Evolutionary conservation across 257 asterid genomes (phyloP), one percentile per base, ranked within the genome.

Genomic region (Scutellaria galericulata): DNA sequence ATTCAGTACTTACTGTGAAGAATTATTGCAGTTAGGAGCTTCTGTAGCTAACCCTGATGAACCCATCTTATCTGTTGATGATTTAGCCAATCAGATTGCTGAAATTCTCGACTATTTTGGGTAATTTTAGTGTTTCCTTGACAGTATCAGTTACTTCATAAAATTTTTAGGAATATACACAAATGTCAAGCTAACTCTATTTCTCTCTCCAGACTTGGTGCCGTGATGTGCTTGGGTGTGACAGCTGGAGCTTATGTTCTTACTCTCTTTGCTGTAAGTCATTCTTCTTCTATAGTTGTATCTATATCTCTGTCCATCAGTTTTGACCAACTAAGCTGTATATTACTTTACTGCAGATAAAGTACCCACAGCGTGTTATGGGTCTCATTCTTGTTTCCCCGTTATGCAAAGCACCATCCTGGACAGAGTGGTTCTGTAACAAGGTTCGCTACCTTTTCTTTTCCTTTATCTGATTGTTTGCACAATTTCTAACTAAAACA

Each of bases 351-450:
- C 53, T 75, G 81, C 95, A 95, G 99, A 68, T 90, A 14, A 95
- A 92, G 80, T 77, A 95, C 76, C 39, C 92, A 8, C 83, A 72
- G 48, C 91, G 96, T 63, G 97, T 90, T 54, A 80, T 83, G 86
- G 99, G 99, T 74, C 76, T 95, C 88, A 90, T 95, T 81, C 98
- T 95, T 31, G 82, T 95, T 81, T 95, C 99, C 75, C 98, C 99
- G 35, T 73, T 95, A 54, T 95, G 99, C 89, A 87, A 89, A 89
- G 80, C 90, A 63, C 96, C 99, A 48, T 92, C 98, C 45, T 95
- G 99, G 99, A 85, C 97, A 59, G 98, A 95, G 77, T 95, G 99
- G 99, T 75, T 92, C 67, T 88, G 91, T 64, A 95, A 89, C 74
- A 95, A 95, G 99, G 99, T 95, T 52, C 15, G 11, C 68, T 79